Evolutionary conservation across 2,329 filamentous ascomycete genomes (phyloP).

Genomic region (Bipolaris sorokiniana): DNA sequence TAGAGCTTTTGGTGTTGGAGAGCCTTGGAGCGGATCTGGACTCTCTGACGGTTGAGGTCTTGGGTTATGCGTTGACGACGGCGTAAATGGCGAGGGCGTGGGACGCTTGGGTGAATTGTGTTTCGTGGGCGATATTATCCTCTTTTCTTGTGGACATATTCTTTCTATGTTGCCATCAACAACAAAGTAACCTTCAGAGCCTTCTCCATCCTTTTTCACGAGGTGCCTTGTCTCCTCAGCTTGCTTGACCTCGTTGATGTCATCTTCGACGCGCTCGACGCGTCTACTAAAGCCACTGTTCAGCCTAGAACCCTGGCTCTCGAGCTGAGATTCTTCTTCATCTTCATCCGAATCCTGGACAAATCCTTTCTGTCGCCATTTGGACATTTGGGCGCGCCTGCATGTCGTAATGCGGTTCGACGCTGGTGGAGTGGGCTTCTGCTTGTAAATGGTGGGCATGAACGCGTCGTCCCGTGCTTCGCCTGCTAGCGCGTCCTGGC

Average conservation of each 20-base stretch:
- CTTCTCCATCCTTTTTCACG: background rate
- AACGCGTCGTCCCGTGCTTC: slow-evolving; percentile 34
- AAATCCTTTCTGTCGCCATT: slow-evolving; percentile 57
- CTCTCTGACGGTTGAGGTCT: slow-evolving; percentile 31
- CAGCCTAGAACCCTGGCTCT: slow-evolving; percentile 29
- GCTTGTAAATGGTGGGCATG: slow-evolving; percentile 16
- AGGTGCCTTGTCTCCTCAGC: background rate
- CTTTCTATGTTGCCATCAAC: background rate
- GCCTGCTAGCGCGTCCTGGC: slow-evolving; percentile 25
- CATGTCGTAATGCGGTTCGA: slow-evolving; percentile 40
- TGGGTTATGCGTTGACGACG: slow-evolving; percentile 5
- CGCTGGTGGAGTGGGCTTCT: slow-evolving; percentile 24
- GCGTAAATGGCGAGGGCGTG: slow-evolving; percentile 31
- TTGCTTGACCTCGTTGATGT: background rate
- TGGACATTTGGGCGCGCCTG: slow-evolving; percentile 53
- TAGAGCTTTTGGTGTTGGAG: slow-evolving; percentile 15
- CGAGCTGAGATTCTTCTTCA: slow-evolving; percentile 45
- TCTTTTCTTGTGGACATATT: background rate
- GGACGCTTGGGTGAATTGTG: slow-evolving; percentile 20
- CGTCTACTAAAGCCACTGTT: slow-evolving; percentile 21
- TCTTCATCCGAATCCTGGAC: slow-evolving; percentile 61
- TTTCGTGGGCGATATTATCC: slow-evolving; percentile 12
- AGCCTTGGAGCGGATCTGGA: slow-evolving; percentile 39
- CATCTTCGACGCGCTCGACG: slow-evolving; percentile 29
- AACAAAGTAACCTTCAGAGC: background rate